phyloP scores from a whole-genome alignment of 805 yeast species.

The Danielia reshetovae region DNA sequence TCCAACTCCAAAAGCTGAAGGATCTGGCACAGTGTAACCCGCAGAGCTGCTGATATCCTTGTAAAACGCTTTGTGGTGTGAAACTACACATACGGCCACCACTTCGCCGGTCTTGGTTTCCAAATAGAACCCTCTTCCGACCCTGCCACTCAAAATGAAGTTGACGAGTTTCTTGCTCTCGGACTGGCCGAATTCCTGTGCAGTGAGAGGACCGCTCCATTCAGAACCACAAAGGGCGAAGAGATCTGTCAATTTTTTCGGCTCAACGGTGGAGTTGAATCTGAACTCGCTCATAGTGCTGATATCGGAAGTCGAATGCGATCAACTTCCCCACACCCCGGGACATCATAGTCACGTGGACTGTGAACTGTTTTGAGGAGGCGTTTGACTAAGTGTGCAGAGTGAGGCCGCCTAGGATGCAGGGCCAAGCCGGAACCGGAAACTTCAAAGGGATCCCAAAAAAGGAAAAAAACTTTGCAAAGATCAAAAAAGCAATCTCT shows the following conservation, averaged over 20 bases:
- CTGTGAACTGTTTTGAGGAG: too few relatives aligned
- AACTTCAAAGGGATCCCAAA: too few relatives aligned
- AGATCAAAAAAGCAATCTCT: background rate
- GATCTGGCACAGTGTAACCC: constrained; percentile 28
- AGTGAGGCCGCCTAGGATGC: too few relatives aligned
- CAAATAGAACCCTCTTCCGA: constrained; percentile 24
- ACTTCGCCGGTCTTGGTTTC: constrained; percentile 20
- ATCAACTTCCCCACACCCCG: too few relatives aligned
- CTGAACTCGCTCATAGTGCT: constrained; percentile 12
- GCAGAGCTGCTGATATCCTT: constrained; percentile 24
- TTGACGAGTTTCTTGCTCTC: constrained; percentile 13
- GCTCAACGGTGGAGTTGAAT: constrained; percentile 21
- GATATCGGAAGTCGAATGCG: too few relatives aligned
- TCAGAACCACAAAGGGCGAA: constrained; percentile 22
- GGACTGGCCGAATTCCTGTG: constrained; percentile 22
- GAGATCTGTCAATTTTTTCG: constrained; percentile 18
- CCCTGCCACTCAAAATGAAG: constrained; percentile 15
- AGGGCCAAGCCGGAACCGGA: too few relatives aligned
- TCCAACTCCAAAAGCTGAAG: constrained; percentile 29
- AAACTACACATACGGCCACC: constrained; percentile 23
- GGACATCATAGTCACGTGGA: too few relatives aligned
- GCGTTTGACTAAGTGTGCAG: too few relatives aligned
- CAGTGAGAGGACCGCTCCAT: constrained; percentile 20
- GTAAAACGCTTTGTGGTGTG: constrained; percentile 23
- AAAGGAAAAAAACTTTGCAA: background rate